A percentile compares a stretch with the other conserved stretches of the same genome.
phyloP scores from a whole-genome alignment of 768 basidiomycete species.

The Podaxis carcinomalis region DNA sequence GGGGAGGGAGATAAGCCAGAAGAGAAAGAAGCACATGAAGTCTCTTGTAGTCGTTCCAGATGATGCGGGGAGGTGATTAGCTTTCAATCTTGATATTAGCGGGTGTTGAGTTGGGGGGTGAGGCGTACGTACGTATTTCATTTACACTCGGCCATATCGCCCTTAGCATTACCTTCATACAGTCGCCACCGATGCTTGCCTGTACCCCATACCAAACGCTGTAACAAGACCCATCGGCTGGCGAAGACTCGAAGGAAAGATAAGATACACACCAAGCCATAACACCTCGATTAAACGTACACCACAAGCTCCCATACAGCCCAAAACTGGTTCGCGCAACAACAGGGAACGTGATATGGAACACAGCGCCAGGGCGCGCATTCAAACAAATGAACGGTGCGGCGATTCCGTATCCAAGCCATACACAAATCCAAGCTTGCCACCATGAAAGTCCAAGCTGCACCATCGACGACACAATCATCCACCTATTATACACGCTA shows the following conservation, averaged over 20 bases:
- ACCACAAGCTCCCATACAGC: constrained; percentile 75
- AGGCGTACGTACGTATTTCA: constrained; percentile 47
- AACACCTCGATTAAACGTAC: constrained; percentile 68
- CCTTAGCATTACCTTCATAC: constrained; percentile 68
- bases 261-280: constrained; percentile 58
- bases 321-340: constrained; percentile 77
- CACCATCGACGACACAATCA: constrained; percentile 75
- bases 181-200: constrained; percentile 78
- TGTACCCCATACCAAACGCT: constrained; percentile 80
- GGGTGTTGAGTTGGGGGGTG: not conserved
- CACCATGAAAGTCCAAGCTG: constrained; percentile 74
- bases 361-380: constrained; percentile 72
- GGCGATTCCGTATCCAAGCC: constrained; percentile 55
- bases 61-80: constrained; percentile 67
- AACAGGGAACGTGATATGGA: constrained; percentile 75
- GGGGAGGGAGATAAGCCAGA: constrained; percentile 78
- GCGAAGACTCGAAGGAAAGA: not conserved
- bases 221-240: not conserved
- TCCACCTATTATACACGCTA: constrained; percentile 45
- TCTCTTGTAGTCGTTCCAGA: constrained; percentile 74
- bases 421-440: constrained; percentile 82
- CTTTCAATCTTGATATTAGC: constrained; percentile 25
- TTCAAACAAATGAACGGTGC: constrained; percentile 75
- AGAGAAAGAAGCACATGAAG: constrained; percentile 82
- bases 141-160: constrained; percentile 76